phyloP scores from a whole-genome alignment of 2,329 filamentous ascomycete species.

The Clathrospora elynae region DNA sequence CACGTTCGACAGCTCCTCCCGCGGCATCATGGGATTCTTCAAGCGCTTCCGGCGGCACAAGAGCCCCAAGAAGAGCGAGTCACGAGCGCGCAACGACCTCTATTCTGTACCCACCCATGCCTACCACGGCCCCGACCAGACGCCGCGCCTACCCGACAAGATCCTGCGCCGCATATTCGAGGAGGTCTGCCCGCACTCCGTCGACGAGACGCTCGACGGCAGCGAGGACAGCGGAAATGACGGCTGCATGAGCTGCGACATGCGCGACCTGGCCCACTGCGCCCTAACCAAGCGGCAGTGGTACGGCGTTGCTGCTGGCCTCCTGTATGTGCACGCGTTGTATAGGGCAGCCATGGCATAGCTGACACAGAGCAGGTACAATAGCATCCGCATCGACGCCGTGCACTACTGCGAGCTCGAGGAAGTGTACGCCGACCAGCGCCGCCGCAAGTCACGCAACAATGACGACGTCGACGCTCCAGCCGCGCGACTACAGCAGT shows the following conservation, averaged over 20 bases:
- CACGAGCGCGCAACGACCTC: slow-evolving; percentile 37
- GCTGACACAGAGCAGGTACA: slow-evolving; percentile 64
- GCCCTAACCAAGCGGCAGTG: slow-evolving; percentile 75
- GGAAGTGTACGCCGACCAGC: slow-evolving; percentile 75
- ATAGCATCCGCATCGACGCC: slow-evolving; percentile 87
- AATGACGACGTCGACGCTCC: slow-evolving; percentile 81
- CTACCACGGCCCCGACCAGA: slow-evolving; percentile 51
- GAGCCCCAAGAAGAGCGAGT: slow-evolving; percentile 48
- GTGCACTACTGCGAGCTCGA: slow-evolving; percentile 95
- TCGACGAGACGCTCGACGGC: slow-evolving; percentile 72
- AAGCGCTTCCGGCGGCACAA: slow-evolving; percentile 55
- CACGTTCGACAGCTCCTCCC: slow-evolving; percentile 27
- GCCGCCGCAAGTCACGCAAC: slow-evolving; percentile 62
- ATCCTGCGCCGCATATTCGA: slow-evolving; percentile 78
- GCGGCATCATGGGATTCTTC: slow-evolving; percentile 56
- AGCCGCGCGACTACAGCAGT: slow-evolving; percentile 73
- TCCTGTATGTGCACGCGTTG: slow-evolving; percentile 62
- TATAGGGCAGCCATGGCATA: neutral
- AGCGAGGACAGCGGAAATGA: slow-evolving; percentile 80
- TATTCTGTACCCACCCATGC: slow-evolving; percentile 32
- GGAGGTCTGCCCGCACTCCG: slow-evolving; percentile 80
- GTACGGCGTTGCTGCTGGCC: slow-evolving; percentile 61
- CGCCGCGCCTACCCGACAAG: slow-evolving; percentile 63
- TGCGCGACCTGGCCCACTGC: slow-evolving; percentile 84
- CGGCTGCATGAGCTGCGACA: slow-evolving; percentile 90